phyloP scores from a whole-genome alignment of 2,329 filamentous ascomycete genomes.

The Botrytis hyacinthi region DNA sequence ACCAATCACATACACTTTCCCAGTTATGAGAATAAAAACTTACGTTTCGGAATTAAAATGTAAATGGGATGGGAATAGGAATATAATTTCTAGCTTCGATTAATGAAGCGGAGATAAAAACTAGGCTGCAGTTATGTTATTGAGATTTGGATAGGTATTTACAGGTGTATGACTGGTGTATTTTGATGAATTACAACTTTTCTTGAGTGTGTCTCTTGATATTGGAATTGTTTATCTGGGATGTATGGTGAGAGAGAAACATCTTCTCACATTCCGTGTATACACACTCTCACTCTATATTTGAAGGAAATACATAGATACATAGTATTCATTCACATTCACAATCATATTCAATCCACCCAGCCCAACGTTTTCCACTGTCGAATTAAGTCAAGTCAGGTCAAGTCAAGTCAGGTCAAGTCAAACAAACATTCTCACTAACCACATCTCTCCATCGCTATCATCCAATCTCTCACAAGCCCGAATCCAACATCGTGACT shows the following conservation, averaged over 20 bases:
- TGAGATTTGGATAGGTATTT: background rate
- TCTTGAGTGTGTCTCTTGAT: background rate
- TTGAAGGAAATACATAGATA: background rate
- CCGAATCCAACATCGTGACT: no score
- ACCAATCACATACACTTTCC: background rate
- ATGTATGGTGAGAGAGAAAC: no score
- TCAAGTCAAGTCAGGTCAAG: background rate
- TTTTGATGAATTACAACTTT: accelerated
- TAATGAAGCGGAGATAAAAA: background rate
- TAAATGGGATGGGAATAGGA: background rate
- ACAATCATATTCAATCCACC: background rate
- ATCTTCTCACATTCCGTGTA: no score
- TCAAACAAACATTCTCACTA: background rate
- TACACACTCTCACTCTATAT: background rate
- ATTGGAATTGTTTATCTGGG: background rate
- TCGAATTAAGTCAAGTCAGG: no score
- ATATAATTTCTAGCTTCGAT: background rate
- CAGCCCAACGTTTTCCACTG: accelerated
- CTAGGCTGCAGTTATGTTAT: background rate
- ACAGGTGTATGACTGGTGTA: background rate
- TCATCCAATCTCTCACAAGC: no score
- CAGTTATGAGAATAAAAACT: background rate
- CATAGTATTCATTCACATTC: background rate
- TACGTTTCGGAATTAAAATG: background rate
- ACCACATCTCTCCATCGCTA: no score